Conservation (phyloP, 1,284 basidiomycete species). For the Ustilago bromivora region DNA sequence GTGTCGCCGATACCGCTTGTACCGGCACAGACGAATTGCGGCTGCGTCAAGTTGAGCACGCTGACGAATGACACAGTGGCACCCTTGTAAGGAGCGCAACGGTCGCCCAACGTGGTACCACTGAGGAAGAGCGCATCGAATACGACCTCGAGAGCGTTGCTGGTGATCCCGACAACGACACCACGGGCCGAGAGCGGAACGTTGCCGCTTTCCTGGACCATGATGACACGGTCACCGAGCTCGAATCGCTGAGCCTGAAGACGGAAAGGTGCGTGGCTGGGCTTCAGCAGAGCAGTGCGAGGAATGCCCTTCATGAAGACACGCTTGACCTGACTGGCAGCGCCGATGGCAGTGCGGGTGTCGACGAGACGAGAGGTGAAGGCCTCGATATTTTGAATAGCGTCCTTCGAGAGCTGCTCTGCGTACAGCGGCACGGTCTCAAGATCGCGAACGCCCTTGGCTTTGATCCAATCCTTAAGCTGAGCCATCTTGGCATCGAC, state of each 20-base stretch:
- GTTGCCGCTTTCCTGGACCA: conserved; percentile 91
- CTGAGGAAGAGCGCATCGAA: conserved; percentile 97
- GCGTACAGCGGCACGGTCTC: conserved; percentile 92
- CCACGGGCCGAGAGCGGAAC: conserved; percentile 93
- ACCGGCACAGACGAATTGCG: conserved; percentile 59
- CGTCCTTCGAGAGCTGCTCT: conserved; percentile 84
- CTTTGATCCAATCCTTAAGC: conserved; percentile 86
- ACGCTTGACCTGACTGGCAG: conserved; percentile 82
- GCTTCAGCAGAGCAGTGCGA: conserved; percentile 93
- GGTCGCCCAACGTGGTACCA: conserved; percentile 84
- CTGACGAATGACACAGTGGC: conserved; percentile 56
- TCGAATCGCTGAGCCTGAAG: conserved; percentile 90
- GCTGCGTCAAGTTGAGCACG: conserved; percentile 66
- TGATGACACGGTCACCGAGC: conserved; percentile 94
- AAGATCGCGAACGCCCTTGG: conserved; percentile 86
- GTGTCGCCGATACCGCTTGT: conserved; percentile 29
- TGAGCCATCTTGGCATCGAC: conserved; percentile 81
- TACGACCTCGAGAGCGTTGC: conserved; percentile 87
- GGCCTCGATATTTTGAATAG: conserved; percentile 72
- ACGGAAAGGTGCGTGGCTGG: conserved; percentile 87
- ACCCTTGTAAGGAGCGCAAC: conserved; percentile 49
- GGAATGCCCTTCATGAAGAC: conserved; percentile 91
- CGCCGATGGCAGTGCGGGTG: conserved; percentile 71
- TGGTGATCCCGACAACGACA: conserved; percentile 88
- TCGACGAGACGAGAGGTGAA: conserved; percentile 78